A percentile compares a stretch with the other conserved stretches of the same genome.
These are phyloP conservation scores for Arthroderma sp. DNA, from an alignment of 2,329 filamentous ascomycete genomes.

Conservation along the genomic window DNA sequence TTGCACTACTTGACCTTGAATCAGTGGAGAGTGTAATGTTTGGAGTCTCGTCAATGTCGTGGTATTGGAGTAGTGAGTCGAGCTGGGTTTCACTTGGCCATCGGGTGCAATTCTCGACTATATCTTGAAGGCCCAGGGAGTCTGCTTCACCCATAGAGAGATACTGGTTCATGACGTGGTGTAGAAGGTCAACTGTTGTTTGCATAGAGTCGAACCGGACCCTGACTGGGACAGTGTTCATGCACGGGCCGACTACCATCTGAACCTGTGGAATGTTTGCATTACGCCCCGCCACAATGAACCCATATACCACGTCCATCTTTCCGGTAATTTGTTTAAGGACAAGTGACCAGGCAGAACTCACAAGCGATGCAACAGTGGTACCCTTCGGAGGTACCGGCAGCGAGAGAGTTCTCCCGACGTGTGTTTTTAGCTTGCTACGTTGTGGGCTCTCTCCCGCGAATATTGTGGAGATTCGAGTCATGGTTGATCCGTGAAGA, in stretches of 20 bases:
- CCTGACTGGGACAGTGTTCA: slow-evolving; percentile 50
- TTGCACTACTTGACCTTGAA: background rate
- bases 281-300: slow-evolving; percentile 48
- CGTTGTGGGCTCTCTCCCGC: slow-evolving; percentile 11
- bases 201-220: slow-evolving; percentile 37
- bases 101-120: slow-evolving; percentile 4
- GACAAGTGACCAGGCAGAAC: slow-evolving; percentile 47
- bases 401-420: background rate
- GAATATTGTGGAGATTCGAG: slow-evolving; percentile 20
- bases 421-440: background rate
- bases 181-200: slow-evolving; percentile 37
- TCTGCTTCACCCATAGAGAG: slow-evolving; percentile 1
- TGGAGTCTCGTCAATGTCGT: slow-evolving; percentile 11
- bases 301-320: slow-evolving; percentile 47
- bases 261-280: slow-evolving; percentile 40
- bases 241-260: slow-evolving; percentile 46
- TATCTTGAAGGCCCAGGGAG: slow-evolving; percentile 4
- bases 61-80: slow-evolving; percentile 9
- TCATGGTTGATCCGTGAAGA: slow-evolving; percentile 4
- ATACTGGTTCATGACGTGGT: slow-evolving; percentile 40
- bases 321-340: slow-evolving; percentile 38
- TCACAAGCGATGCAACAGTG: slow-evolving; percentile 47
- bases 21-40: background rate
- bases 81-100: slow-evolving; percentile 1
- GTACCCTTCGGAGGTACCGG: slow-evolving; percentile 33